phyloP scores from a whole-genome alignment of 345 rosid genomes.

The Noccaea caerulescens region DNA sequence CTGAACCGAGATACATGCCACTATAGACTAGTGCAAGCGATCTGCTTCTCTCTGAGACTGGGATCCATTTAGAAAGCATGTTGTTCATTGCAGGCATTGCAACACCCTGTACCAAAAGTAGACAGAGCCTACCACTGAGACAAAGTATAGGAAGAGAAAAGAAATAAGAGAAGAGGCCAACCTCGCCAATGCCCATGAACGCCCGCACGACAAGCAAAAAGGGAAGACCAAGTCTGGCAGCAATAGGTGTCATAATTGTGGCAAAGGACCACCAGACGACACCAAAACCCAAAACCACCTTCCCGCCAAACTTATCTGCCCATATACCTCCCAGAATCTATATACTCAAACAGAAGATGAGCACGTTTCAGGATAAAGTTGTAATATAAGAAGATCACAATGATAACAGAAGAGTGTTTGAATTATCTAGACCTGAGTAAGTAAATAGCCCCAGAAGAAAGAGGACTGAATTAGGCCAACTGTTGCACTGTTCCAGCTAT shows the following conservation, averaged over 20 bases:
- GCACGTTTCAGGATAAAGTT: constrained; percentile 8
- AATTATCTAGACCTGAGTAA: constrained; percentile 70
- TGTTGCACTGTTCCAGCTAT: constrained; percentile 92
- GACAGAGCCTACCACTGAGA: constrained; percentile 36
- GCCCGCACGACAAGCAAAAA: constrained; percentile 88
- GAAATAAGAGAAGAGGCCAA: constrained; percentile 41
- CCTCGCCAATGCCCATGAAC: constrained; percentile 98
- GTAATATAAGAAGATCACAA: background rate
- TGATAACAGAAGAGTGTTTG: constrained; percentile 13
- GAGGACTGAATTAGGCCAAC: constrained; percentile 98
- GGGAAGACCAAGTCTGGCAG: constrained; percentile 90
- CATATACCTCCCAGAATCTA: constrained; percentile 96
- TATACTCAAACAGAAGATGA: constrained; percentile 34
- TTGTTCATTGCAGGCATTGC: constrained; percentile 99
- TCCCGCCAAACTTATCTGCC: constrained; percentile 98
- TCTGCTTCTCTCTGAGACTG: constrained; percentile 98
- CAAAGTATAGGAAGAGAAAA: constrained; percentile 6
- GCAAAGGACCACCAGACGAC: constrained; percentile 97
- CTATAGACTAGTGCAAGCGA: constrained; percentile 93
- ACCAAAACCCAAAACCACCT: constrained; percentile 89
- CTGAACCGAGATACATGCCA: constrained; percentile 99
- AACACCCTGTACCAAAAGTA: constrained; percentile 72
- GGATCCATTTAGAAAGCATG: constrained; percentile 95
- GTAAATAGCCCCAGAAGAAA: constrained; percentile 98
- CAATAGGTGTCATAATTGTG: constrained; percentile 92